Conservation (phyloP, 768 basidiomycete genomes). For the Mycena crocata region DNA sequence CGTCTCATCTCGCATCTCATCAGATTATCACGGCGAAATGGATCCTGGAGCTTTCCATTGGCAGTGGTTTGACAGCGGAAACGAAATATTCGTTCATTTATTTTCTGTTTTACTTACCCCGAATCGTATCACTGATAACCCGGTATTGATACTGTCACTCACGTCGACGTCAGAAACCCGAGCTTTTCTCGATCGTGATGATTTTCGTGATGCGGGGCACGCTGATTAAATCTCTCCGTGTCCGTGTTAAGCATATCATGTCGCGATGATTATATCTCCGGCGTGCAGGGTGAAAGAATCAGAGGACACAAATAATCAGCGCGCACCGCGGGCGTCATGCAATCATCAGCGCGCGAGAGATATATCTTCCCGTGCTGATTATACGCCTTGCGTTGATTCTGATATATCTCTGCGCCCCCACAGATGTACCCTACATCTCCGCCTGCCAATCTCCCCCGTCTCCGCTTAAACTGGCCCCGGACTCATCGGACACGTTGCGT, state of each 20-base stretch:
- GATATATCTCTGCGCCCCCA: too few species aligned
- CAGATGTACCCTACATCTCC: not conserved
- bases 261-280: slow-evolving; percentile 6
- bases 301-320: not conserved
- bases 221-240: not conserved
- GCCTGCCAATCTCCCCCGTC: not conserved
- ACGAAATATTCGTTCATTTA: too few species aligned
- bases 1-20: too few species aligned
- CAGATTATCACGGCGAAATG: too few species aligned
- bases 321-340: too few species aligned
- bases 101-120: not conserved
- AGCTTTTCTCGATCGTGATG: slow-evolving; percentile 5
- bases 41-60: too few species aligned
- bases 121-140: not conserved
- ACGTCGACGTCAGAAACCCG: not conserved
- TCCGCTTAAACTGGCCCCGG: not conserved
- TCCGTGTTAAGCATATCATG: not conserved
- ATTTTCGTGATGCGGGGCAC: slow-evolving; percentile 8
- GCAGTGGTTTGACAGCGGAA: too few species aligned
- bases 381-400: too few species aligned
- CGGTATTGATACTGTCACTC: slow-evolving; percentile 14
- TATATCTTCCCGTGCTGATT: too few species aligned
- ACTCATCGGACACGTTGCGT: not conserved
- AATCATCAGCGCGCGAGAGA: too few species aligned
- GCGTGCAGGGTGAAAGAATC: not conserved